Evolutionary conservation across 208 protist species (phyloP), one percentile per base, ranked within the genome.

Genomic region (Acanthamoeba sp.): DNA sequence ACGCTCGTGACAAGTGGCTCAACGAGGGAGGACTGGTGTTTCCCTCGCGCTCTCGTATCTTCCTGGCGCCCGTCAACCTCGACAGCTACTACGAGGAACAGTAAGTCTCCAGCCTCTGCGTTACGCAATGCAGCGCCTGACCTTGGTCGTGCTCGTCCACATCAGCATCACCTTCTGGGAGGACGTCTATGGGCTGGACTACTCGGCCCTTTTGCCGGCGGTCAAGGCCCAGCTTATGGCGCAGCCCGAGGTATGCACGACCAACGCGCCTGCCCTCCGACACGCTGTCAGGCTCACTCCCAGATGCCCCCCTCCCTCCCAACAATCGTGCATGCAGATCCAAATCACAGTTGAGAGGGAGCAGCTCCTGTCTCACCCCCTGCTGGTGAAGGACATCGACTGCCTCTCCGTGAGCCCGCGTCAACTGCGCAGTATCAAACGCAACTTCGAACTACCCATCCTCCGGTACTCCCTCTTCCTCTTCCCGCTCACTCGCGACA

Each of bases 141-240:
- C n/a, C n/a, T n/a, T n/a, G n/a, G n/a, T n/a, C n/a, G n/a, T n/a
- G n/a, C n/a, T n/a, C n/a, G n/a, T n/a, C n/a, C n/a, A n/a, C n/a
- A n/a, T n/a, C n/a, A 78, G 69, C 38, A 32, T 78, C n/a, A 32
- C 85, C 95, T 76, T 97, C 89, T 99, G 98, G 98, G 93, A 98
- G 71, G 97, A 98, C 90, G 97, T 99, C 16, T 98, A 98, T 96
- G 99, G 99, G n/a, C 98, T 98, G 66, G 95, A 98, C 94, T 97
- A 98, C 69, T 95, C 94, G 36, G 85, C 66, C 36, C 97, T 98
- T 52, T 95, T 91, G 52, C 50, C 96, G 32, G 50, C 97, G 24
- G 96, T 96, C 0, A 76, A 97, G 52, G 36, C 29, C 12, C 97
- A 99, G 92, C 98, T 98, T 29, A 93, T 98, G 7, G 96, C 69